Evolutionary conservation across 1,139 yeast genomes (phyloP).

Genomic region (Blastobotrys illinoisensis): DNA sequence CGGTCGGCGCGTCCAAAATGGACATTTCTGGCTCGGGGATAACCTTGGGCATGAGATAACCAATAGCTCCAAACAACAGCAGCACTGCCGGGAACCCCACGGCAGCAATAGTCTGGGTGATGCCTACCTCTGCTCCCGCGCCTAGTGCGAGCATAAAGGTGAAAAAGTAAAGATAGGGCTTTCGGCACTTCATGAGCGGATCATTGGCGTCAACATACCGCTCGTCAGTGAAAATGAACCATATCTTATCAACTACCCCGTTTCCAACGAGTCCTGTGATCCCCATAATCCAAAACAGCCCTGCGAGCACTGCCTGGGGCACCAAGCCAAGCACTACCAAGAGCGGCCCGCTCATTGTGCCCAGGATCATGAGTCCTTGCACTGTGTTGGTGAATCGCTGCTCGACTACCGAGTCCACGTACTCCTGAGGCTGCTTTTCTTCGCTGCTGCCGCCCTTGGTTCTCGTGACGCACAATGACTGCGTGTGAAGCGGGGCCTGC

Average conservation of each 20-base stretch:
- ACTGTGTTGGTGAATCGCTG: constrained; percentile 78
- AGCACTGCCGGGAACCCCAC: constrained; percentile 91
- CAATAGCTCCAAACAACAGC: constrained; percentile 59
- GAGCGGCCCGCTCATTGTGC: constrained; percentile 86
- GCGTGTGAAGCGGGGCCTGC: constrained; percentile 92
- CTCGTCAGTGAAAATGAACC: constrained; percentile 61
- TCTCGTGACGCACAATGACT: constrained; percentile 61
- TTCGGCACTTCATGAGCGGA: constrained; percentile 30
- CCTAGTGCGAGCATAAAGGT: constrained; percentile 57
- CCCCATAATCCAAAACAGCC: constrained; percentile 91
- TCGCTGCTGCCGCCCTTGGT: constrained; percentile 12
- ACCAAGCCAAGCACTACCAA: constrained; percentile 71
- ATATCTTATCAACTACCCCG: constrained; percentile 55
- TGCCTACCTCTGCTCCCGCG: constrained; percentile 74
- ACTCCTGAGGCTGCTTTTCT: constrained; percentile 25
- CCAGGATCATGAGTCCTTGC: constrained; percentile 80
- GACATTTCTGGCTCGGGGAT: constrained; percentile 59
- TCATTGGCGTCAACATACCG: constrained; percentile 30
- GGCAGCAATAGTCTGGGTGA: constrained; percentile 83
- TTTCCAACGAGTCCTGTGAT: constrained; percentile 68
- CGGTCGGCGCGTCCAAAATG: constrained; percentile 68
- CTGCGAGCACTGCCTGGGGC: constrained; percentile 94
- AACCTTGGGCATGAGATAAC: constrained; percentile 53
- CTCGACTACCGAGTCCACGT: constrained; percentile 60
- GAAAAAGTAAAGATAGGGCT: constrained; percentile 47